phyloP scores from a whole-genome alignment of 495 filamentous ascomycete species.

The Cudoniella acicularis region DNA sequence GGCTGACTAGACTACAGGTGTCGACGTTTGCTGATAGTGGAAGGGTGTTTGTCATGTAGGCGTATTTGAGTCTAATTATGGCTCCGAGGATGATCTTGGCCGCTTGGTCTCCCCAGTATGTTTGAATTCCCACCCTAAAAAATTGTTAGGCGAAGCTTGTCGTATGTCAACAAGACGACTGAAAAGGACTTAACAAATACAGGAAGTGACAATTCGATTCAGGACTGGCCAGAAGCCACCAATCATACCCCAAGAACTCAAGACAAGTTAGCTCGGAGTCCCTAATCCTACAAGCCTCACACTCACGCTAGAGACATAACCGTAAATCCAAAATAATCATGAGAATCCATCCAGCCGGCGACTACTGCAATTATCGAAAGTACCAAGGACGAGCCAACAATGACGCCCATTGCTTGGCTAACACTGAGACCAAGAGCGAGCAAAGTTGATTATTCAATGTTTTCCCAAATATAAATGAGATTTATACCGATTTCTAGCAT shows the following conservation, averaged over 20 bases:
- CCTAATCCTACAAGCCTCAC: neutral
- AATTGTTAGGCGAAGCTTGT: conserved; percentile 78
- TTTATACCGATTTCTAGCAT: too few species aligned
- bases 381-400: conserved; percentile 18
- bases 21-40: conserved; percentile 35
- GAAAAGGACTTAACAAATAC: conserved; percentile 88
- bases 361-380: conserved; percentile 18
- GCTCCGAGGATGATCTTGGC: conserved; percentile 30
- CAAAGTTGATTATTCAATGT: conserved; percentile 19
- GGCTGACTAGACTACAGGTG: conserved; percentile 38
- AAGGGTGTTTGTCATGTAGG: conserved; percentile 36
- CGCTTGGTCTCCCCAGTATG: conserved; percentile 45
- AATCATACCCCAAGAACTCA: conserved; percentile 22
- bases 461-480: too few species aligned
- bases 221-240: conserved; percentile 86
- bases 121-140: conserved; percentile 48
- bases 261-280: neutral
- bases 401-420: conserved; percentile 19
- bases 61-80: conserved; percentile 39
- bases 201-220: conserved; percentile 81
- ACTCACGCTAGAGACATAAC: conserved; percentile 21
- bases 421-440: conserved; percentile 20
- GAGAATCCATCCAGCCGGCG: conserved; percentile 20
- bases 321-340: conserved; percentile 23
- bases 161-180: too few species aligned